Conservation (phyloP, 305 asterid species). For the Solanum chacoense region DNA sequence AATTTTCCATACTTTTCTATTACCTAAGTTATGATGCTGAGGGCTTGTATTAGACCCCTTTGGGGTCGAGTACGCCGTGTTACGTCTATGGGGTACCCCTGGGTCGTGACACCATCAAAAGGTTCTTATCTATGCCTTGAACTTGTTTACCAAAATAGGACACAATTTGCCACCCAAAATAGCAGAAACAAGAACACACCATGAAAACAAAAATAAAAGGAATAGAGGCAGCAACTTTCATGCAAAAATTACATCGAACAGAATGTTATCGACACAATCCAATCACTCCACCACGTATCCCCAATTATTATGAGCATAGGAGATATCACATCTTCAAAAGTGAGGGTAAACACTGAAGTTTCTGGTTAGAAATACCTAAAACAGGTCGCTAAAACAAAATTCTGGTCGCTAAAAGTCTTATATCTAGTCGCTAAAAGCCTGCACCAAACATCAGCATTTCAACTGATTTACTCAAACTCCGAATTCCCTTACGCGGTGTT, state of each 20-base stretch:
- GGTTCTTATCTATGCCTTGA: neutral
- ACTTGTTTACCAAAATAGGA: neutral
- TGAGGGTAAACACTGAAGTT: neutral
- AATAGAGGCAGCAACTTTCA: neutral
- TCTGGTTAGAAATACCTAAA: neutral
- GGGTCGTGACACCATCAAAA: neutral
- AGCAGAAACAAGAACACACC: neutral
- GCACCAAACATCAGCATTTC: neutral
- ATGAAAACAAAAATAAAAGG: neutral
- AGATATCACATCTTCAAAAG: neutral
- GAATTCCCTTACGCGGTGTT: neutral
- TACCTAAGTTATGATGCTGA: neutral
- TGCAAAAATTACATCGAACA: neutral
- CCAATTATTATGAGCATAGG: neutral
- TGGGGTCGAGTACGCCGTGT: neutral
- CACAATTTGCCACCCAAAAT: neutral
- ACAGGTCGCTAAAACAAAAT: neutral
- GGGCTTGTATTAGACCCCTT: neutral
- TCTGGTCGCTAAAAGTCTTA: neutral
- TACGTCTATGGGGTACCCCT: neutral
- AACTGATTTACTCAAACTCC: neutral
- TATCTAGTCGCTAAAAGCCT: neutral
- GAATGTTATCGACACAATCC: neutral
- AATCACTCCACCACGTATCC: neutral
- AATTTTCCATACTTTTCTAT: no score